phyloP scores from a whole-genome alignment of 202 grass and related monocot genomes.

The Alloteropsis angusta region DNA sequence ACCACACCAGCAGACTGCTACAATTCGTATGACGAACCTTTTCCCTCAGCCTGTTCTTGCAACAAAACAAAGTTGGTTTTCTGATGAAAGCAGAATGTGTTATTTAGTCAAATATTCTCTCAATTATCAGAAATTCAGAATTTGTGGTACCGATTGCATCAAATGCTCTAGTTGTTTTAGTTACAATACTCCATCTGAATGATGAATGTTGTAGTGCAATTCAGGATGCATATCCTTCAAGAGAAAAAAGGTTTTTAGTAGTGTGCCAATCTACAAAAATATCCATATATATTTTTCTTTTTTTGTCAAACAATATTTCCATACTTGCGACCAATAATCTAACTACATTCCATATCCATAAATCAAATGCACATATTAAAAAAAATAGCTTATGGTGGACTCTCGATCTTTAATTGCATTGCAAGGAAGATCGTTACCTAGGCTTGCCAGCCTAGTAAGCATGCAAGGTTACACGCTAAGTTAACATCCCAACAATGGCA shows the following conservation, averaged over 20 bases:
- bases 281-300: neutral
- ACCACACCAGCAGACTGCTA: too few relatives aligned
- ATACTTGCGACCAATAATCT: neutral
- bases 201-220: neutral
- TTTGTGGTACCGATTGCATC: neutral
- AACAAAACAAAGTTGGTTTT: too few relatives aligned
- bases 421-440: neutral
- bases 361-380: neutral
- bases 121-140: neutral
- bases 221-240: neutral
- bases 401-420: neutral
- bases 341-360: neutral
- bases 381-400: neutral
- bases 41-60: too few relatives aligned
- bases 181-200: neutral
- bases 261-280: neutral
- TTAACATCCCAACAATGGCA: conserved; percentile 1
- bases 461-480: neutral
- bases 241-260: neutral
- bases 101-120: neutral
- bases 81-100: neutral
- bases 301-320: neutral
- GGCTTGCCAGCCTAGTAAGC: neutral
- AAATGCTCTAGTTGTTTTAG: neutral
- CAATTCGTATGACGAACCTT: too few relatives aligned